Evolutionary conservation across 2,329 filamentous ascomycete species (phyloP), one percentile per base, ranked within the genome.

Genomic region (Diaporthe sp.): DNA sequence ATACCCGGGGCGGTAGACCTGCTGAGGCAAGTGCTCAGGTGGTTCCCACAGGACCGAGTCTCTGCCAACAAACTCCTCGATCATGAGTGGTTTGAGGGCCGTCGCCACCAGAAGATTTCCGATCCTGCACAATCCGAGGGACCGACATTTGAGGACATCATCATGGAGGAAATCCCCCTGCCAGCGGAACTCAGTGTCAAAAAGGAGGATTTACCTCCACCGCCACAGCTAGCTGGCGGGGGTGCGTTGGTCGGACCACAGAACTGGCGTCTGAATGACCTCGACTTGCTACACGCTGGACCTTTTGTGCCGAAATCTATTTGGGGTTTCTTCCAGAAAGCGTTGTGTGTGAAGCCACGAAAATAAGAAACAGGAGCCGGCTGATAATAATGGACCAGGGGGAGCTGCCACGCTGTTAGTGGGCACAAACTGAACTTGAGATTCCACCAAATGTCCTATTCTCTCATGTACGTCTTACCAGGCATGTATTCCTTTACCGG

Each of bases 271-370:
- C 4, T 39, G 31, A 17, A 68, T 53, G 47, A 39, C 3, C 0
- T 39, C 13, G 47, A 53, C 47, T 42, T 39, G 31, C 44, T 53
- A 20, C 31, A 68, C 8, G 6, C 2, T 28, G 22, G 12, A 8
- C 31, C 65, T 3, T 68, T 53, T 10, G 65, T 68, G 20, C 65
- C 65, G 1, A 68, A 51, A 34, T 53, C 47, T 20, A 12, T 53
- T n/a, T 53, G 65, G 65, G 47, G 47, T 8, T 68, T 68, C 47
- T 51, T 53, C 9, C 65, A 53, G 15, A 51, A 39, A 47, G 65
- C 65, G 1, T 28, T 68, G 47, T 53, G 47, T 39, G 31, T 39
- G 22, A 53, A 53, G 9, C 47, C 65, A 2, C 47, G 47, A 7
- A 39, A 25, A 15, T 53, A 53, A 13, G 13, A 3, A 28, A 3